phyloP scores from a whole-genome alignment of 495 filamentous ascomycete species.

The Tuber calosporum region DNA sequence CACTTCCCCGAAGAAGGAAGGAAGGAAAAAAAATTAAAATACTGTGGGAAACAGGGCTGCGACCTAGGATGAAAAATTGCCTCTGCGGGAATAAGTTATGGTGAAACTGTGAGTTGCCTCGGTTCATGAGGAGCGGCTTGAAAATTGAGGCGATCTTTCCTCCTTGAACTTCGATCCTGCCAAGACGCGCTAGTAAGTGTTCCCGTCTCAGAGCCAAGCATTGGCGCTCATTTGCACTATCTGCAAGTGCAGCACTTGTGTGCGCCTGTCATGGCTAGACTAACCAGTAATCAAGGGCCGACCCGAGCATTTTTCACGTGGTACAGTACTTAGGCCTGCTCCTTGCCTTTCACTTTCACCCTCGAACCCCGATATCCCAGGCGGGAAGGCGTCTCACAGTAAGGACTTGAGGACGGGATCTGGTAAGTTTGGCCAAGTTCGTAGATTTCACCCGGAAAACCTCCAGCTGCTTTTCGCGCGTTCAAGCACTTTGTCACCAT shows the following conservation, averaged over 20 bases:
- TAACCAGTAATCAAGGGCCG: neutral
- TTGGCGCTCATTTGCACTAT: neutral
- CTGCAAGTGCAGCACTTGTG: too few relatives aligned
- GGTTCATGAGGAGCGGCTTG: neutral
- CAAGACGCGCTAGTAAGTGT: neutral
- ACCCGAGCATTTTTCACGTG: neutral
- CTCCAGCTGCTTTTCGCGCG: neutral
- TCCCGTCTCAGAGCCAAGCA: neutral
- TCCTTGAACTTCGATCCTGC: neutral
- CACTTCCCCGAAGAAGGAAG: neutral
- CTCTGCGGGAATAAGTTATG: too few relatives aligned
- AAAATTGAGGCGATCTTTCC: neutral
- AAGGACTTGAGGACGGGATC: neutral
- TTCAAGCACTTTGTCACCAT: neutral
- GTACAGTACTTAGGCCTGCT: neutral
- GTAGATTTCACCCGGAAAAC: neutral
- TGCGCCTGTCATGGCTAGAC: neutral
- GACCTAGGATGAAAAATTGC: neutral
- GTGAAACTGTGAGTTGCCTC: neutral
- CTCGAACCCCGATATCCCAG: neutral
- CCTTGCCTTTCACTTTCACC: neutral
- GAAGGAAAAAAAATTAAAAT: neutral
- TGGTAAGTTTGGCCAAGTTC: neutral
- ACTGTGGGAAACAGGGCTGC: neutral
- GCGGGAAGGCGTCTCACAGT: neutral